phyloP scores from a whole-genome alignment of 2,329 filamentous ascomycete species.

The Botrytis hyacinthi region DNA sequence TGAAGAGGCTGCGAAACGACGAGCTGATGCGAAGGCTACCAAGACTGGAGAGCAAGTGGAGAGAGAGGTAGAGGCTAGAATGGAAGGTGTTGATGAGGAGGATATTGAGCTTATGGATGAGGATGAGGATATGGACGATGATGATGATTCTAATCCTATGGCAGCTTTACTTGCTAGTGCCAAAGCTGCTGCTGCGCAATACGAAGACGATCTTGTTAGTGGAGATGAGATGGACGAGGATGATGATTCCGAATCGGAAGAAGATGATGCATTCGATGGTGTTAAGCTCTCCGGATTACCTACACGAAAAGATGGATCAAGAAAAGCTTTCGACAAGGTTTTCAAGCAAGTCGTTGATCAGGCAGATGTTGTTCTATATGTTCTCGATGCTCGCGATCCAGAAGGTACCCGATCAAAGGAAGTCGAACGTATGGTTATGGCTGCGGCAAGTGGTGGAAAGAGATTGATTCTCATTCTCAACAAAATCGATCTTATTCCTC shows the following conservation, averaged over 20 bases:
- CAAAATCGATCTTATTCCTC: constrained; percentile 90
- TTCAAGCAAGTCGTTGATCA: constrained; percentile 91
- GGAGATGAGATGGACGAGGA: constrained; percentile 56
- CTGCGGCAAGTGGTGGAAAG: constrained; percentile 79
- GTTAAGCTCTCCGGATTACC: constrained; percentile 52
- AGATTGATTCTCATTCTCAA: constrained; percentile 88
- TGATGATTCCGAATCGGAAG: constrained; percentile 48
- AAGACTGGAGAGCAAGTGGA: constrained; percentile 53
- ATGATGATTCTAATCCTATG: constrained; percentile 77
- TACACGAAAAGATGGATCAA: constrained; percentile 61
- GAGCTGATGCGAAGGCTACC: constrained; percentile 69
- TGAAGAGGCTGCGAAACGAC: constrained; percentile 70
- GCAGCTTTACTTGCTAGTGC: constrained; percentile 87
- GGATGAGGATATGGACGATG: constrained; percentile 55
- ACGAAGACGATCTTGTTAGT: constrained; percentile 52
- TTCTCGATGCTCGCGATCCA: constrained; percentile 87
- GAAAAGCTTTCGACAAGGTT: constrained; percentile 89
- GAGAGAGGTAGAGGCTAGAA: constrained; percentile 45
- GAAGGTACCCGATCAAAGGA: constrained; percentile 88
- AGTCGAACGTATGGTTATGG: constrained; percentile 87
- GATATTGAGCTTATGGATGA: constrained; percentile 51
- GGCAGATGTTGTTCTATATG: constrained; percentile 88
- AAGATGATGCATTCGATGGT: constrained; percentile 48
- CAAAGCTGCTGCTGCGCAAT: constrained; percentile 71
- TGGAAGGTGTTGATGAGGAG: constrained; percentile 47